Base-by-base conservation (phyloP, 2,329 filamentous ascomycete species). In the Sphaerulina musiva region DNA sequence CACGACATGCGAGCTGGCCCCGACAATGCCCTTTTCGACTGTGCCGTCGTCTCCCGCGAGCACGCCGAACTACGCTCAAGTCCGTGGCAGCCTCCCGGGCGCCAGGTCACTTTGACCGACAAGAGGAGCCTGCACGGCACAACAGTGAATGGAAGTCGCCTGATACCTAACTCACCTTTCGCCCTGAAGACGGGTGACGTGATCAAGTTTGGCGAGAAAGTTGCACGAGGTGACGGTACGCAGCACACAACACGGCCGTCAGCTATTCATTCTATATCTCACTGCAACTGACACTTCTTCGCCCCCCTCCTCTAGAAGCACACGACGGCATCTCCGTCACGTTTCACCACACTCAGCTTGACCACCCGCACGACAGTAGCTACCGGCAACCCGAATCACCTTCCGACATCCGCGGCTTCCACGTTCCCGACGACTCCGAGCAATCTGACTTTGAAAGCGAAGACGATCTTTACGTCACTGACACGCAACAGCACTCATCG, bases 1-100 rank as follows among this genome's bases (percentile, higher is more conserved):
- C 74, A 74, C 63, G 63, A 66, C 38, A 61, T 67, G 38, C 45
- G 46, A 2, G 55, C 65, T 2, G 34, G 49, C 6, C 5, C 46
- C 8, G 53, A 62, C 56, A 72, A 72, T 63, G 66, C 65, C 26
- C 62, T 69, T 20, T 70, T 69, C 62, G 65, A 68, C 52, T 69
- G 67, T 53, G 64, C 68, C 3, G 68, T 71, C 56, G 61, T 72
- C 44, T 70, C 68, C 43, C 66, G 69, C 40, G 48, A 57, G 32
- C 69, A 72, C 57, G 69, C 69, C 20, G 59, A 64, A 57, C 43
- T 72, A n/a, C 54, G 54, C 14, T 20, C 49, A 20, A 26, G 51
- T 34, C 53, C 54, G 7, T 58, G 46, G 54, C 51, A 55, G 42
- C 53, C 53, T 11, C 14, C 26, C 6, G 38, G 54, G 36, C 49